Percentiles rank a stretch among this genome's conserved stretches.
Evolutionary conservation across 805 yeast genomes (phyloP).

Genomic region (Ogataea corticis): DNA sequence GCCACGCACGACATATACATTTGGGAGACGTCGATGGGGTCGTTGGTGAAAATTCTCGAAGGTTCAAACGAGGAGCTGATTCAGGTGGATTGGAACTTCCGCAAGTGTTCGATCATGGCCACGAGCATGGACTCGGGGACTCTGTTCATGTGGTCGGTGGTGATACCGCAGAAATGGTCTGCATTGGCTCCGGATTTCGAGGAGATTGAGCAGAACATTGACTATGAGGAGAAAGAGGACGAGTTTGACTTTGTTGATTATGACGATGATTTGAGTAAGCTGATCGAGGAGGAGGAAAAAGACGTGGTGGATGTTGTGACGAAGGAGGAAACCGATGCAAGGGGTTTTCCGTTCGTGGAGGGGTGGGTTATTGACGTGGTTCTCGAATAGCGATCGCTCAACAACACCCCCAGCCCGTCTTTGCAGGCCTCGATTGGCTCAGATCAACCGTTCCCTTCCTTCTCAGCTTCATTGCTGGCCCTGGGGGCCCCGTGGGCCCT

Average conservation of each 20-base stretch:
- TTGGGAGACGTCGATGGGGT: conserved; percentile 90
- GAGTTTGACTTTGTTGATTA: conserved; percentile 84
- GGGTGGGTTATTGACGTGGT: conserved; percentile 55
- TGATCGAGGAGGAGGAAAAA: conserved; percentile 64
- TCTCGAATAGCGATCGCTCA: conserved; percentile 6
- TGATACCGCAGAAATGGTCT: conserved; percentile 91
- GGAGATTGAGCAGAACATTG: conserved; percentile 88
- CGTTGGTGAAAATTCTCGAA: conserved; percentile 84
- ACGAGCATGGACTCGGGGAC: conserved; percentile 85
- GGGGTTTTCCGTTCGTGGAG: conserved; percentile 60
- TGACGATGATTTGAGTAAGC: conserved; percentile 59
- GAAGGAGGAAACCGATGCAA: conserved; percentile 64
- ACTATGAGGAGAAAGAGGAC: conserved; percentile 84
- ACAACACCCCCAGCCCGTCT: not conserved
- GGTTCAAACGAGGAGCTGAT: conserved; percentile 88
- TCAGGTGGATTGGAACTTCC: conserved; percentile 84
- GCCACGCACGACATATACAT: conserved; percentile 86
- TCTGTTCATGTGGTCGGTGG: conserved; percentile 78
- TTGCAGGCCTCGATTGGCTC: not conserved
- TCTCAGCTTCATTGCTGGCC: not conserved
- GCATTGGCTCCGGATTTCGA: conserved; percentile 96
- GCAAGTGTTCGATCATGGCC: conserved; percentile 71
- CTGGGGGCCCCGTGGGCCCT: not conserved
- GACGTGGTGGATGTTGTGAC: conserved; percentile 63
- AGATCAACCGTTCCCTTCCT: conserved; percentile 2